Evolutionary conservation across 768 basidiomycete species (phyloP).

Genomic region (Lactifluus rugatus): DNA sequence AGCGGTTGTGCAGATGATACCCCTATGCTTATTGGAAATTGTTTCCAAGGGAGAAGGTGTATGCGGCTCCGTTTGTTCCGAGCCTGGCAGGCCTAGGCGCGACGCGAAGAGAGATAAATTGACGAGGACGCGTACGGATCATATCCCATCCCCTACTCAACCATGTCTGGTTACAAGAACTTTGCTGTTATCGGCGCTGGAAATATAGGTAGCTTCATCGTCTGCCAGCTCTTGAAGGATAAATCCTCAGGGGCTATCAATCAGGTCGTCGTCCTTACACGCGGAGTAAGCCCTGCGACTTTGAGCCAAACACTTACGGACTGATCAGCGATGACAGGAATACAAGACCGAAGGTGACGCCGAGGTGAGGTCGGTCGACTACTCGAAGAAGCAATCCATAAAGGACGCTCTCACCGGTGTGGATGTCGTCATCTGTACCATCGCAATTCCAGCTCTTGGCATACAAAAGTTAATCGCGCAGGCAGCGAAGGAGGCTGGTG

Average conservation of each 20-base stretch:
- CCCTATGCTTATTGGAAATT: too few species aligned
- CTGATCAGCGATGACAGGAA: background rate
- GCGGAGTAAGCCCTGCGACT: background rate
- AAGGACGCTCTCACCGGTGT: slow-evolving; percentile 3
- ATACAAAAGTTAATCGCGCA: slow-evolving; percentile 18
- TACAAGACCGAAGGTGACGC: background rate
- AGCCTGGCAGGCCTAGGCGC: too few species aligned
- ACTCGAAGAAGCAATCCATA: slow-evolving; percentile 5
- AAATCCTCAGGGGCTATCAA: slow-evolving; percentile 6
- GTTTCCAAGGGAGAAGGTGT: too few species aligned
- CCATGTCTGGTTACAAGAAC: slow-evolving; percentile 12
- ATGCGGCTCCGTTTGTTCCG: too few species aligned
- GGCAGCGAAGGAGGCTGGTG: slow-evolving; percentile 23
- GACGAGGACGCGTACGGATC: background rate
- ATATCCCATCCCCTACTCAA: background rate
- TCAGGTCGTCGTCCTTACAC: slow-evolving; percentile 14
- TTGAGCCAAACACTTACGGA: background rate
- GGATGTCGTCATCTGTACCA: slow-evolving; percentile 17
- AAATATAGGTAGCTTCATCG: slow-evolving; percentile 10
- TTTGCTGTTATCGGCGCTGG: slow-evolving; percentile 9
- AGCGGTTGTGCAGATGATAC: too few species aligned
- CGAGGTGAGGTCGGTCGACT: slow-evolving; percentile 14
- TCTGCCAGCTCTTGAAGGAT: slow-evolving; percentile 13
- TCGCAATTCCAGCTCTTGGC: slow-evolving; percentile 1
- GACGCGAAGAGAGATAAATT: too few species aligned